Evolutionary conservation across 2,329 filamentous ascomycete genomes (phyloP).

Genomic region (Diaporthe caulivora): DNA sequence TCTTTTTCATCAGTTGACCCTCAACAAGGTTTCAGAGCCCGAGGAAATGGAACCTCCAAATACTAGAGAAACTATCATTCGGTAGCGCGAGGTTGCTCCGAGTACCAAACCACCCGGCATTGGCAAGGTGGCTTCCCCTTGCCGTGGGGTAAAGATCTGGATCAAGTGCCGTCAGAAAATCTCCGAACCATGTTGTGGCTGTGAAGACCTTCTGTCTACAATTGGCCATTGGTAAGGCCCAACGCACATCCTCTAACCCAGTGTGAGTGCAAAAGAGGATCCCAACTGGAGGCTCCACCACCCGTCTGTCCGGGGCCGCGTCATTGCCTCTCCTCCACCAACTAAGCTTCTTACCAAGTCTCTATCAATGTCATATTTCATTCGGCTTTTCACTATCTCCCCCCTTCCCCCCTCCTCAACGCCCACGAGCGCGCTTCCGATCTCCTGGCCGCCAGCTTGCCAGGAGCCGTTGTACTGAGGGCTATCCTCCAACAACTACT

Average conservation of each 20-base stretch:
- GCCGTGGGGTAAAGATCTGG: not conserved
- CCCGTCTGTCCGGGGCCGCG: not conserved
- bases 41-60: too few relatives aligned
- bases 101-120: not conserved
- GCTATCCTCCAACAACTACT: not conserved
- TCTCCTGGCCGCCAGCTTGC: not conserved
- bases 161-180: not conserved
- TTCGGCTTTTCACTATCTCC: not conserved
- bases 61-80: not conserved
- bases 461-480: not conserved
- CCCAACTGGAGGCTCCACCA: not conserved
- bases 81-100: not conserved
- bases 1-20: not conserved
- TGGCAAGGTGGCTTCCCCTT: not conserved
- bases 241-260: not conserved
- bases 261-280: not conserved
- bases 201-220: not conserved
- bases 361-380: not conserved
- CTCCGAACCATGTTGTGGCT: not conserved
- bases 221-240: not conserved
- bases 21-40: fast-evolving
- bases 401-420: too few relatives aligned
- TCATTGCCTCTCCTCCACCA: not conserved
- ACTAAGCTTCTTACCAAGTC: not conserved
- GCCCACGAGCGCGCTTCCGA: not conserved